Percentiles rank a stretch among this genome's conserved stretches.
Conservation (phyloP, 1,284 basidiomycete genomes). For the Ustilago bromivora region DNA sequence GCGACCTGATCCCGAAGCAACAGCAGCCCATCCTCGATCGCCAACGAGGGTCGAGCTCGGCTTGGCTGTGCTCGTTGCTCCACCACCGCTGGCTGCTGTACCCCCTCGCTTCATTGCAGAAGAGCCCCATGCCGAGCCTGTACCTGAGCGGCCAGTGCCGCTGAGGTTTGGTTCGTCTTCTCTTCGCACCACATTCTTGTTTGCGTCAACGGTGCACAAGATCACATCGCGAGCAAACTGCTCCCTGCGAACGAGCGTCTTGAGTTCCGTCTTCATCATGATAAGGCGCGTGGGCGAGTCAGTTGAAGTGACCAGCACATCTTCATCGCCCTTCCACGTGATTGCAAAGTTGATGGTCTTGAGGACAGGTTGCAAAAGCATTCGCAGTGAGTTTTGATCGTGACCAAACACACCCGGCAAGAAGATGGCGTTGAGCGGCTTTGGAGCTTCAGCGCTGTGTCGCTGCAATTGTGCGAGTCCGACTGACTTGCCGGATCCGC, state of each 20-base stretch:
- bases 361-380: slow-evolving; percentile 43
- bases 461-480: slow-evolving; percentile 56
- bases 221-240: slow-evolving; percentile 47
- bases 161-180: slow-evolving; percentile 44
- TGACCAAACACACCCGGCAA: slow-evolving; percentile 61
- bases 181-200: slow-evolving; percentile 30
- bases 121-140: slow-evolving; percentile 25
- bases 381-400: slow-evolving; percentile 51
- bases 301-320: slow-evolving; percentile 57
- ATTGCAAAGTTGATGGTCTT: slow-evolving; percentile 42
- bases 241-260: slow-evolving; percentile 37
- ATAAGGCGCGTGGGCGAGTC: slow-evolving; percentile 47
- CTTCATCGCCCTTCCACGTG: slow-evolving; percentile 60
- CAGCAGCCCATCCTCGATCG: slow-evolving; percentile 48
- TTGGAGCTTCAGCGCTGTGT: slow-evolving; percentile 27
- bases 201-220: slow-evolving; percentile 41
- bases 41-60: slow-evolving; percentile 19
- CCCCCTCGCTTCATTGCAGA: slow-evolving; percentile 38
- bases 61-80: slow-evolving; percentile 15
- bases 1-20: slow-evolving; percentile 46
- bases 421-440: slow-evolving; percentile 59
- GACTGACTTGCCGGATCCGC: slow-evolving; percentile 21
- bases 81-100: slow-evolving; percentile 9
- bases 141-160: slow-evolving; percentile 11
- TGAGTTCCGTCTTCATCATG: slow-evolving; percentile 54